Conservation (phyloP, 441 rosid genomes). For the Brassica hybrid region DNA sequence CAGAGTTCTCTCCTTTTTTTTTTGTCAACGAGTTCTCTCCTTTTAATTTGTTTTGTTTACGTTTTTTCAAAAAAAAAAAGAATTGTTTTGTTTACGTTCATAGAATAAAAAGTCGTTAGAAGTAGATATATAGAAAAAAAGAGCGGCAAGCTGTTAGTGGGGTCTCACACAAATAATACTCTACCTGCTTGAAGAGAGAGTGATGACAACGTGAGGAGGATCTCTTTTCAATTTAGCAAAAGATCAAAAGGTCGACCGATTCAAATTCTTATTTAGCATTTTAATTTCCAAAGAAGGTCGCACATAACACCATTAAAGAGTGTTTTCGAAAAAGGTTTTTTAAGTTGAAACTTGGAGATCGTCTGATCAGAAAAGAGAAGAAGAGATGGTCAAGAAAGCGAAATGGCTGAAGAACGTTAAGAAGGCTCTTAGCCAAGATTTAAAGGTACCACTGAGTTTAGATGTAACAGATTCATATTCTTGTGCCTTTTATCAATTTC, state of each 20-base stretch:
- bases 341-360: no score
- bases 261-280: background rate
- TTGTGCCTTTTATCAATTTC: no score
- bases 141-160: conserved; percentile 18
- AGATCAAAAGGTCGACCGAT: background rate
- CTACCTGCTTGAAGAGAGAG: background rate
- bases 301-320: background rate
- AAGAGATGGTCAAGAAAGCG: conserved; percentile 80
- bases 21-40: no score
- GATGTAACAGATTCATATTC: background rate
- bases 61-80: no score
- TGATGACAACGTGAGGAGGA: background rate
- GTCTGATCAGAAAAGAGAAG: background rate
- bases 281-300: background rate
- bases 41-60: no score
- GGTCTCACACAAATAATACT: background rate
- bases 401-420: conserved; percentile 87
- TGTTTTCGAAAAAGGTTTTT: no score
- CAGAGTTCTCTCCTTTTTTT: no score
- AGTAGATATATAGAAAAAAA: background rate
- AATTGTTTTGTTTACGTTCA: background rate
- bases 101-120: background rate
- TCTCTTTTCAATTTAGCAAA: background rate
- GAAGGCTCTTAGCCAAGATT: conserved; percentile 78
- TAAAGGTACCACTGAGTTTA: conserved; percentile 34